A percentile compares a stretch with the other conserved stretches of the same genome.
These are phyloP conservation scores for Ulmus americana DNA, from an alignment of 331 rosid genomes.

Conservation along the genomic window DNA sequence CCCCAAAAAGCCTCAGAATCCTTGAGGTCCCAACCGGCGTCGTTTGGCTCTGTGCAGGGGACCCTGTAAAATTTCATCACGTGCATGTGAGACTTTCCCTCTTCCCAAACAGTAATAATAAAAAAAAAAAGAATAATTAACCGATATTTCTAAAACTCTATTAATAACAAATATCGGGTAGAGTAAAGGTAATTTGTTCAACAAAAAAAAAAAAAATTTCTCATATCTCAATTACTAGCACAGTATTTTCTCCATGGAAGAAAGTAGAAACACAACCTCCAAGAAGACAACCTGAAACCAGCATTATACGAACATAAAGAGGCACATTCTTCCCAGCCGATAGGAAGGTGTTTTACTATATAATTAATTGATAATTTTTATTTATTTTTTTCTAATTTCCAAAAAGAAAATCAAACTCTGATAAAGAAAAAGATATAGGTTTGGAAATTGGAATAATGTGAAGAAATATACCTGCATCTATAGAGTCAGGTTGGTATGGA, in stretches of 20 bases:
- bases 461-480: constrained; percentile 53
- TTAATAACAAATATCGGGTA: too few species aligned
- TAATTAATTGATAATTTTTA: neutral
- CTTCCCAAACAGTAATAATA: neutral
- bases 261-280: neutral
- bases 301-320: neutral
- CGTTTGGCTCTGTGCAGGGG: constrained; percentile 31
- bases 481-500: constrained; percentile 53
- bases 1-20: constrained; percentile 85
- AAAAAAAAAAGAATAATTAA: neutral
- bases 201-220: neutral
- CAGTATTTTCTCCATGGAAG: too few species aligned
- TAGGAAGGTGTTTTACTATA: constrained; percentile 35
- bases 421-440: constrained; percentile 6
- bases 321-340: constrained; percentile 39
- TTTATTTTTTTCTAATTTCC: neutral
- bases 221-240: too few species aligned
- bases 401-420: neutral
- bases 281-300: neutral
- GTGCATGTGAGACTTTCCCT: constrained; percentile 23
- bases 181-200: too few species aligned
- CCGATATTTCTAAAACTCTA: too few species aligned
- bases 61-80: constrained; percentile 37
- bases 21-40: constrained; percentile 41
- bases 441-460: neutral